Evolutionary conservation across 1,284 basidiomycete genomes (phyloP), one percentile per base, ranked within the genome.

Genomic region (Mycosarcoma maydis): DNA sequence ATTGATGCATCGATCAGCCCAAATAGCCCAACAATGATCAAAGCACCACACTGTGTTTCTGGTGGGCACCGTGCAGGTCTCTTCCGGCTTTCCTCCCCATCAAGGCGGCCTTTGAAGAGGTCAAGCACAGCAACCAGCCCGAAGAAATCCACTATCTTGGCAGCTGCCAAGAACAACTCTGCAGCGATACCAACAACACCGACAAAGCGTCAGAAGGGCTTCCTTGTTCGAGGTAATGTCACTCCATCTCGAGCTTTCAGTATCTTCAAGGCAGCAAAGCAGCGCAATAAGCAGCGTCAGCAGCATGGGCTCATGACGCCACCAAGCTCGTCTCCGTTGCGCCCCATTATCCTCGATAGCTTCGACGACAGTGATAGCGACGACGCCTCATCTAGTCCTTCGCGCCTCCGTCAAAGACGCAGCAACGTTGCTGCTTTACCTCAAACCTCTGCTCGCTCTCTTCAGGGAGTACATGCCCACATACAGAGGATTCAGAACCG

Each of bases 191-290:
- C 54, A 2, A 48, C 52, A 4, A 65, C 67, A 11, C 61, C 68
- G 1, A 55, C 61, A 10, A 66, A 65, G 38, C 53, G 53, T 4
- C 53, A 56, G 16, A 65, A 57, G 23, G 41, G 56, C n/a, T 60
- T 73, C 51, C 26, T 62, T 14, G 44, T 76, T 13, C 61, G 64
- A 22, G 75, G 75, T n/a, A 76, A 69, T 23, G 75, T 76, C 3
- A 76, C 75, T 0, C 75, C 75, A 0, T 75, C 72, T 6, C 50
- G 60, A 14, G 75, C 75, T 0, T 69, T 72, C 44, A 57, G 51
- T 37, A 68, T 68, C 37, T 65, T 72, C 48, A 65, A 64, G 29
- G 48, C 58, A 1, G 54, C 56, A 14, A 66, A 54, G n/a, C 53
- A 57, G 24, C 55, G 58, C 54, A 61, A 51, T 17, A 36, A 67